Evolutionary conservation across 345 rosid genomes (phyloP), one percentile per base, ranked within the genome.

Genomic region (Moricandia moricandioides): DNA sequence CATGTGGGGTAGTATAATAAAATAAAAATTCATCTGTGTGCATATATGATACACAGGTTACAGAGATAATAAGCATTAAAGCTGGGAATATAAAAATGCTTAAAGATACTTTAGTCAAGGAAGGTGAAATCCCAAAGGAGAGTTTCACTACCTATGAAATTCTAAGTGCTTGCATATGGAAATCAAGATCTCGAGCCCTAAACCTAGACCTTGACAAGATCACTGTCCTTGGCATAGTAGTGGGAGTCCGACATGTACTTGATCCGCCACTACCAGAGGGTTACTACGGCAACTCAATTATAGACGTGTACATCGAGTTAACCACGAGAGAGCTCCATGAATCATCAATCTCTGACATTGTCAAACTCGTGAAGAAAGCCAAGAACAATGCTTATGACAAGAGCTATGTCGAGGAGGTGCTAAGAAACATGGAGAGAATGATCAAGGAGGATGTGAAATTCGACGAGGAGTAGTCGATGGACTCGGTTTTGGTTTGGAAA

Each of bases 121-220:
- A 66, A 9, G 12, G 65, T 3, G 27, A 73, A 8, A 13, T n/a
- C 45, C 16, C 12, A 1, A 27, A 57, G 1, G 60, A 74, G 37
- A 66, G 34, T 40, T 62, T 81, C 78, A 84, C 89, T 4, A 84
- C 85, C 1, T 39, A 67, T 39, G 89, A 86, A 75, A 81, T 74
- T 1, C 78, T 86, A 13, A 69, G 79, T 35, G 82, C 86, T 5
- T 83, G 76, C 65, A 26, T 80, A 18, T 86, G 90, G 85, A 79
- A 84, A 70, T 49, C 84, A 65, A 80, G 88, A 57, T 64, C 78
- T 45, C 73, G 82, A 69, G 83, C 88, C 5, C 67, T 86, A 54
- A 78, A 82, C 6, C 27, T 84, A 34, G 55, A 83, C 56, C 76
- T 69, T 37, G 73, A 84, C 45, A 79, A 55, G 30, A 71, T 69